Evolutionary conservation across 805 yeast species (phyloP).

Genomic region (Ogataea haglerorum): DNA sequence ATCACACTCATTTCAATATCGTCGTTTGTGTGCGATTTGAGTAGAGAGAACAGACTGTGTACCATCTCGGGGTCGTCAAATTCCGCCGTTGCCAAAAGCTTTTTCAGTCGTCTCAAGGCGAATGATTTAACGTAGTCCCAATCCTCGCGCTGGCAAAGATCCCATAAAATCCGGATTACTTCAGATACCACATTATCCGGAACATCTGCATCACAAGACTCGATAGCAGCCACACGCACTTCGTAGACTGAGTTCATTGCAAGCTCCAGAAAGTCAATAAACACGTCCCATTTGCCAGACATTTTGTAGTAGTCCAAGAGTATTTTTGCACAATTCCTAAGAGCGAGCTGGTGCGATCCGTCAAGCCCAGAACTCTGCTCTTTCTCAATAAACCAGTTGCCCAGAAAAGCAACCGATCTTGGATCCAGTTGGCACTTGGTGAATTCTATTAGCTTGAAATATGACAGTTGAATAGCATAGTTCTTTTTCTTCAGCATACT

Average conservation of each 20-base stretch:
- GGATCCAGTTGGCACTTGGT: conserved; percentile 3
- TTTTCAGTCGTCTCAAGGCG: conserved; percentile 36
- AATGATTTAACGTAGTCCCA: conserved; percentile 46
- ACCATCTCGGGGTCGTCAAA: conserved; percentile 1
- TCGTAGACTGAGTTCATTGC: conserved; percentile 39
- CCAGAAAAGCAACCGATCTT: conserved; percentile 25
- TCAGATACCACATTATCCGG: conserved; percentile 1
- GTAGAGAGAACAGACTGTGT: background rate
- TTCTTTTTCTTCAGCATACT: conserved; percentile 15
- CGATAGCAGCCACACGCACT: conserved; percentile 42
- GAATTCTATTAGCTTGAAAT: conserved; percentile 19
- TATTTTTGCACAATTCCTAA: conserved; percentile 33
- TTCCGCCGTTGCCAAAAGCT: conserved; percentile 13
- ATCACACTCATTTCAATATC: conserved; percentile 8
- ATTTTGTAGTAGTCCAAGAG: conserved; percentile 26
- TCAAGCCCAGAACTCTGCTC: conserved; percentile 31
- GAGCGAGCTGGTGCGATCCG: conserved; percentile 50
- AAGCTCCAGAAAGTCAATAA: conserved; percentile 28
- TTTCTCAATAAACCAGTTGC: conserved; percentile 34
- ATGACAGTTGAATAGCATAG: conserved; percentile 23
- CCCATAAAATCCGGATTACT: conserved; percentile 23
- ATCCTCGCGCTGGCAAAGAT: conserved; percentile 20
- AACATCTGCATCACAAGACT: conserved; percentile 24
- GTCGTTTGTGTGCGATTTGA: background rate
- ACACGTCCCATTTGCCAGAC: conserved; percentile 20